These are phyloP conservation scores for Ophiostoma fasciatum DNA, from an alignment of 2,329 filamentous ascomycete species.

Conservation along the genomic window DNA sequence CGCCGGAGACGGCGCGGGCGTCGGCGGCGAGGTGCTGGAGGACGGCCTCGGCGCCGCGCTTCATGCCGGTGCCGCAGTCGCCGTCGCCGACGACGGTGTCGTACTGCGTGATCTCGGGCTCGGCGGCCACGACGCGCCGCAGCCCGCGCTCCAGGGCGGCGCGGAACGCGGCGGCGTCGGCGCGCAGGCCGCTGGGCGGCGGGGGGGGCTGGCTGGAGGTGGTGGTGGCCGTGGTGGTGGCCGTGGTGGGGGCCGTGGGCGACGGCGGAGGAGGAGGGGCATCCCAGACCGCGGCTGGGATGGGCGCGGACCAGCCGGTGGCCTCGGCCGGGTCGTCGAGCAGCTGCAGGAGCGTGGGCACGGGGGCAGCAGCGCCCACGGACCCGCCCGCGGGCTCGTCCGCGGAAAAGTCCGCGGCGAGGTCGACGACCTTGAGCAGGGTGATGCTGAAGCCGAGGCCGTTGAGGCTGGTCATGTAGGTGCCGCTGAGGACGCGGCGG, in stretches of 20 bases:
- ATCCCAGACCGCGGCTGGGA: conserved; percentile 50
- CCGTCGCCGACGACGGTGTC: conserved; percentile 82
- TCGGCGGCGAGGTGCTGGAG: conserved; percentile 31
- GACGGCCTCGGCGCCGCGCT: conserved; percentile 66
- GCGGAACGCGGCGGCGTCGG: conserved; percentile 36
- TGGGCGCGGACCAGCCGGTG: conserved; percentile 52
- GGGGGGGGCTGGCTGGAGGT: conserved; percentile 25
- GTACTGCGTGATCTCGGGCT: conserved; percentile 57
- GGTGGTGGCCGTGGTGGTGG: conserved; percentile 18
- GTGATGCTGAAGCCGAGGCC: conserved; percentile 62
- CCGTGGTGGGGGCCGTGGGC: conserved; percentile 30
- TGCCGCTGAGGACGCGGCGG: conserved; percentile 50
- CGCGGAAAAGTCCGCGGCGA: conserved; percentile 42
- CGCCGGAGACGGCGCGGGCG: conserved; percentile 30
- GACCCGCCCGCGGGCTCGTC: too few species aligned
- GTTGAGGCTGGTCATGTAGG: conserved; percentile 68
- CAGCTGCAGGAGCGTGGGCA: conserved; percentile 50
- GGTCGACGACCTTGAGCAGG: conserved; percentile 47
- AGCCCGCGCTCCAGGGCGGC: conserved; percentile 41
- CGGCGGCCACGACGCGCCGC: conserved; percentile 46
- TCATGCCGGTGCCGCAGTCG: conserved; percentile 76
- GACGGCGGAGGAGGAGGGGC: too few species aligned
- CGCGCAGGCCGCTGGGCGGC: conserved; percentile 32
- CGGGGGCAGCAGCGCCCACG: conserved; percentile 42
- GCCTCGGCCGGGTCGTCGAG: conserved; percentile 57